Conservation (phyloP, 139 green algal genomes). For the Micractinium conductrix region DNA sequence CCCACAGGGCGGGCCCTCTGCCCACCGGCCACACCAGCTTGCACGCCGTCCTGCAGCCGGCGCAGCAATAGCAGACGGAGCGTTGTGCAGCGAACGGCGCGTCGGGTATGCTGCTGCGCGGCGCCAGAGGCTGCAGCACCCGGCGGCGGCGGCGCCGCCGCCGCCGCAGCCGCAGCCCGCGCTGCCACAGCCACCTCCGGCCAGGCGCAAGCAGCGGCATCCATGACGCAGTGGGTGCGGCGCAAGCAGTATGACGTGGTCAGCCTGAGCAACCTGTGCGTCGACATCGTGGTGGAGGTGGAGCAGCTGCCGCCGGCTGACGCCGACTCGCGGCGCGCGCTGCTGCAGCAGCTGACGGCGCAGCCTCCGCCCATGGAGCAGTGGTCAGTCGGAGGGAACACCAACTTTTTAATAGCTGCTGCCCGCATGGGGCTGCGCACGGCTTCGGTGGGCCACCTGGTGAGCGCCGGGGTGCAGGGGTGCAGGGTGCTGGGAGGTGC, state of each 20-base stretch:
- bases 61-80: too few relatives aligned
- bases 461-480: background rate
- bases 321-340: slow-evolving; percentile 11
- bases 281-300: slow-evolving; percentile 81
- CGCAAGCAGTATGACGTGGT: slow-evolving; percentile 69
- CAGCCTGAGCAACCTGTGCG: slow-evolving; percentile 85
- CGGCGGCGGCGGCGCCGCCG: background rate
- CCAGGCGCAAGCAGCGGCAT: too few relatives aligned
- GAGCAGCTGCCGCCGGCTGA: slow-evolving; percentile 60
- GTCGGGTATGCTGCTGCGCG: background rate
- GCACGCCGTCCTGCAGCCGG: too few relatives aligned
- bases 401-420: slow-evolving; percentile 94
- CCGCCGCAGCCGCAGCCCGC: background rate
- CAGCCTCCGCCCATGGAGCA: slow-evolving; percentile 27
- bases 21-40: too few relatives aligned
- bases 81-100: too few relatives aligned
- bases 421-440: slow-evolving; percentile 82
- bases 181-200: background rate
- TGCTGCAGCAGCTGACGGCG: slow-evolving; percentile 63
- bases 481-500: background rate
- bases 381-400: slow-evolving; percentile 53
- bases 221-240: background rate
- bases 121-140: slow-evolving; percentile 13
- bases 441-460: slow-evolving; percentile 79
- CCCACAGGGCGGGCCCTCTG: too few relatives aligned